Percentiles rank a stretch among this genome's conserved stretches.
Evolutionary conservation across 495 filamentous ascomycete species (phyloP).

Genomic region (Hypomontagnella monticulosa): DNA sequence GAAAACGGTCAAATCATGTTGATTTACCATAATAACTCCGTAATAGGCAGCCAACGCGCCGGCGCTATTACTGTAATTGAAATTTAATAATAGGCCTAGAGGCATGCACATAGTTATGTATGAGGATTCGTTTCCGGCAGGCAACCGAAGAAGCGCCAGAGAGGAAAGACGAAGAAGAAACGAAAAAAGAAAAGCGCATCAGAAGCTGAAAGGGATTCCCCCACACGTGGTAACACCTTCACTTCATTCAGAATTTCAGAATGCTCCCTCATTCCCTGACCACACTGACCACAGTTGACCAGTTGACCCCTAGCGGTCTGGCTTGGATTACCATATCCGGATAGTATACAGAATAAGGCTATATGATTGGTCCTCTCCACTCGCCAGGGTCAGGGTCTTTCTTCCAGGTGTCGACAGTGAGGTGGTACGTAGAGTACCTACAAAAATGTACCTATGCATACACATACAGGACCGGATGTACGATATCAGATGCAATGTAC

Average conservation of each 20-base stretch:
- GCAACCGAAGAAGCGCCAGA: slow-evolving; percentile 6
- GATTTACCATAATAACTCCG: slow-evolving; percentile 2
- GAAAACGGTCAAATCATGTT: neutral
- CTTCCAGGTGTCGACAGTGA: slow-evolving; percentile 13
- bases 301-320: slow-evolving; percentile 5
- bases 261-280: neutral
- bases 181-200: neutral
- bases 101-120: too few species aligned
- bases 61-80: slow-evolving; percentile 21
- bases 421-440: neutral
- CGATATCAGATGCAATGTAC: too few species aligned
- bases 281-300: too few species aligned
- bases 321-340: slow-evolving; percentile 36
- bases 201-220: slow-evolving; percentile 15
- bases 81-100: too few species aligned
- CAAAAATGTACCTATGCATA: neutral
- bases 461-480: neutral
- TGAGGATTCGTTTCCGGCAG: slow-evolving; percentile 16
- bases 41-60: slow-evolving; percentile 5
- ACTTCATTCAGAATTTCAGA: too few species aligned
- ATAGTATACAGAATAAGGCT: slow-evolving; percentile 1
- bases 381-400: slow-evolving; percentile 22
- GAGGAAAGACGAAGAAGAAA: slow-evolving; percentile 2
- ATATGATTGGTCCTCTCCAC: slow-evolving; percentile 16
- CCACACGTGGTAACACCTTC: slow-evolving; percentile 29